Conservation (phyloP, 371 early-diverging fungal genomes). For the Dichotomocladium elegans region DNA sequence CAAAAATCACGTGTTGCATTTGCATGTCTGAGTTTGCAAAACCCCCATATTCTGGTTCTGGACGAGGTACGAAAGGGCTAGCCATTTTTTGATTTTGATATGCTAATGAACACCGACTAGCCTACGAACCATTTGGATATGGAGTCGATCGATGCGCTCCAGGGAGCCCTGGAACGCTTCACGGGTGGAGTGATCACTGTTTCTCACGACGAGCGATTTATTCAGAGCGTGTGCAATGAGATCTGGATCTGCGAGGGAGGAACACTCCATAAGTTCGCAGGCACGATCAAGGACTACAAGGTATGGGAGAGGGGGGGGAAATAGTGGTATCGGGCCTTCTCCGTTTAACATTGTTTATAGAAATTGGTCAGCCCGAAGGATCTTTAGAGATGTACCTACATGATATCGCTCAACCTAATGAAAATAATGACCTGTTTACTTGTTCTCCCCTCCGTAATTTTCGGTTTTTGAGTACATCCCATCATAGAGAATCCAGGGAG, state of each 20-base stretch:
- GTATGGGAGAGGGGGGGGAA: neutral
- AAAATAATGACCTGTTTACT: too few species aligned
- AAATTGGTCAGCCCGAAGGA: neutral
- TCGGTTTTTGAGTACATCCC: too few species aligned
- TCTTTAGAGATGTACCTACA: too few species aligned
- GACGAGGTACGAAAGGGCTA: constrained; percentile 72
- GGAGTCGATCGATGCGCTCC: constrained; percentile 90
- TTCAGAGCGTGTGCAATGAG: constrained; percentile 84
- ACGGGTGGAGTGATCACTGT: constrained; percentile 91
- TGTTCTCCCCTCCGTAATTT: too few species aligned
- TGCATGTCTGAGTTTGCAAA: constrained; percentile 87
- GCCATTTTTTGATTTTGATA: neutral
- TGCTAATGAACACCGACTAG: constrained; percentile 17
- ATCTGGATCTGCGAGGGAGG: constrained; percentile 84
- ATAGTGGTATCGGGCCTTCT: neutral
- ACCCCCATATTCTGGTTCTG: constrained; percentile 94
- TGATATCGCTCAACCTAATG: too few species aligned
- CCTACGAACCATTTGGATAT: constrained; percentile 91
- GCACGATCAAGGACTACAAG: constrained; percentile 57
- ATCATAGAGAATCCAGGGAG: too few species aligned
- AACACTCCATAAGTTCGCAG: constrained; percentile 56
- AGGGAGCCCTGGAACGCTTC: constrained; percentile 73
- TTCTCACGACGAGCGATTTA: constrained; percentile 91
- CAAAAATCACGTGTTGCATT: constrained; percentile 97
- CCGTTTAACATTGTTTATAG: neutral